Percentiles rank a stretch among this genome's conserved stretches.
phyloP scores from a whole-genome alignment of 73 alveolate genomes.

The Paramecium sonneborni region DNA sequence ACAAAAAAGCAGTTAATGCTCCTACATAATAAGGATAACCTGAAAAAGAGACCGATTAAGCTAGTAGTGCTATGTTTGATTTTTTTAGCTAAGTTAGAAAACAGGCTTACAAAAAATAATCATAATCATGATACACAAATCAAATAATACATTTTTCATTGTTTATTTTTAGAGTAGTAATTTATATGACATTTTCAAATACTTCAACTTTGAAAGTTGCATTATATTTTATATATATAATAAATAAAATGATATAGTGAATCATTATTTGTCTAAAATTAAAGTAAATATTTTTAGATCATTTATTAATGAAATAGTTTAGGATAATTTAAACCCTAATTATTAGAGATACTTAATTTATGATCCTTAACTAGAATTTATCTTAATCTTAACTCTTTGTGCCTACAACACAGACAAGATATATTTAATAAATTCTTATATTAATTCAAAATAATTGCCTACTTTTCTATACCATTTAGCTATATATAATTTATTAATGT shows the following conservation, averaged over 20 bases:
- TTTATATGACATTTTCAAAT: neutral
- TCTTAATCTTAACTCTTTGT: neutral
- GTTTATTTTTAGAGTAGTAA: neutral
- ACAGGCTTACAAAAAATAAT: neutral
- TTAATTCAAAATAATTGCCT: neutral
- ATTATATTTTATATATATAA: neutral
- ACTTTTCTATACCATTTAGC: constrained; percentile 51
- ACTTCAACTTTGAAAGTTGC: too few species aligned
- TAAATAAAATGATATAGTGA: neutral
- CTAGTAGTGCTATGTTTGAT: neutral
- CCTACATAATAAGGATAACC: neutral
- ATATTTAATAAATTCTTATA: constrained; percentile 29
- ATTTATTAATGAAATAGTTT: neutral
- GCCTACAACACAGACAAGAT: neutral
- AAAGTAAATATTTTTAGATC: constrained; percentile 36
- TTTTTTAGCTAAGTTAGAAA: neutral
- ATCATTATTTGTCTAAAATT: constrained; percentile 33
- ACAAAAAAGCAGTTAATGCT: neutral
- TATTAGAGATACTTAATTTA: neutral
- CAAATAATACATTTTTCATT: neutral
- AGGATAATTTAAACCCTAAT: constrained; percentile 7
- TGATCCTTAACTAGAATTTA: constrained; percentile 13
- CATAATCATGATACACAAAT: neutral
- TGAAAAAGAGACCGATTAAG: neutral
- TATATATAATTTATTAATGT: neutral